Conservation (phyloP, 495 filamentous ascomycete species). For the Parathielavia hyrcaniae region DNA sequence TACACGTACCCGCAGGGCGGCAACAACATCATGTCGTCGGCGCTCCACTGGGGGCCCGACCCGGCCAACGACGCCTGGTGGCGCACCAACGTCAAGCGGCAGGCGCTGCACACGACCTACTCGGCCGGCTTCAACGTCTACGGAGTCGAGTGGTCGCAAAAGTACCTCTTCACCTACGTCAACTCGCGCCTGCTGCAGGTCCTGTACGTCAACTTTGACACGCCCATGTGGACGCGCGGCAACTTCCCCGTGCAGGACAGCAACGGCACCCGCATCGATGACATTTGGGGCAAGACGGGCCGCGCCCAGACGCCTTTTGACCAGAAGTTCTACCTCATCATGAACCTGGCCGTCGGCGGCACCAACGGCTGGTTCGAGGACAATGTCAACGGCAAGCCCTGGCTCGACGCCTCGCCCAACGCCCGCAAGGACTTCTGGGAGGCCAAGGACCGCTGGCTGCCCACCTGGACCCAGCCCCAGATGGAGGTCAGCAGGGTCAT, state of each 20-base stretch:
- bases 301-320: constrained; percentile 68
- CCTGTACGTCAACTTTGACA: constrained; percentile 68
- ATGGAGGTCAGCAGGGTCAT: constrained; percentile 68
- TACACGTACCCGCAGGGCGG: constrained; percentile 66
- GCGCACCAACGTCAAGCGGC: constrained; percentile 68
- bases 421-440: constrained; percentile 72
- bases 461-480: constrained; percentile 65
- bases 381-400: constrained; percentile 63
- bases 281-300: constrained; percentile 64
- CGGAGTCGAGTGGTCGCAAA: constrained; percentile 79
- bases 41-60: constrained; percentile 74
- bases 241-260: constrained; percentile 59
- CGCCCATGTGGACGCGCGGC: constrained; percentile 66
- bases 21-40: constrained; percentile 74
- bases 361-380: constrained; percentile 85
- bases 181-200: constrained; percentile 73
- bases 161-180: constrained; percentile 83
- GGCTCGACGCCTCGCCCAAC: constrained; percentile 60
- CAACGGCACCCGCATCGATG: constrained; percentile 62
- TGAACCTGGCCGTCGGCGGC: constrained; percentile 75
- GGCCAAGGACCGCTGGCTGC: constrained; percentile 58
- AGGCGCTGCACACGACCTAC: constrained; percentile 71
- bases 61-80: constrained; percentile 60
- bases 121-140: constrained; percentile 61
- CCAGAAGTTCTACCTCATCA: constrained; percentile 70